These are phyloP conservation scores for Curvularia verruculosa DNA, from an alignment of 2,329 filamentous ascomycete genomes.

Conservation along the genomic window DNA sequence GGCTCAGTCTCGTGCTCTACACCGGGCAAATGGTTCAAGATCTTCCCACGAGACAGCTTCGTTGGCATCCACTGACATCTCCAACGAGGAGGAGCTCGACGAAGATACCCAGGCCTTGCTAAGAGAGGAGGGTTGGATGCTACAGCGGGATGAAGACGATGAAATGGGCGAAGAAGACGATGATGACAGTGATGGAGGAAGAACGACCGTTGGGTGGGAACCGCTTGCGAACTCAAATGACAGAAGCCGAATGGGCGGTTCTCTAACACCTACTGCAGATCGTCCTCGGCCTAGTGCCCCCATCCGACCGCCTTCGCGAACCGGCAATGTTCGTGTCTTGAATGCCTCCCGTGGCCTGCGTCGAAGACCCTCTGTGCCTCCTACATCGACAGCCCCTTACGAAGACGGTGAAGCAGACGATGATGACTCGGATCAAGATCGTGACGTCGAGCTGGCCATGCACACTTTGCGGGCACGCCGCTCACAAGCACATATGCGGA, in stretches of 20 bases:
- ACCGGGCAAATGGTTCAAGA: slow-evolving; percentile 44
- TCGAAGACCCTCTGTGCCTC: slow-evolving; percentile 46
- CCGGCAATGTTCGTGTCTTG: slow-evolving; percentile 40
- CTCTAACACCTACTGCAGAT: slow-evolving; percentile 57
- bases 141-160: slow-evolving; percentile 49
- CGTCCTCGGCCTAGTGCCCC: slow-evolving; percentile 49
- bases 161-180: slow-evolving; percentile 47
- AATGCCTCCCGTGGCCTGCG: slow-evolving; percentile 49
- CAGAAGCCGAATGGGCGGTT: slow-evolving; percentile 52
- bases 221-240: slow-evolving; percentile 54
- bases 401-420: slow-evolving; percentile 53
- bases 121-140: slow-evolving; percentile 46
- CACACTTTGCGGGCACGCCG: slow-evolving; percentile 42
- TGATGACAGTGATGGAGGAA: slow-evolving; percentile 51
- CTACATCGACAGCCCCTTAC: slow-evolving; percentile 44
- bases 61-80: slow-evolving; percentile 45
- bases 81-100: slow-evolving; percentile 47
- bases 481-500: slow-evolving; percentile 46
- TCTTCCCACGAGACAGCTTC: slow-evolving; percentile 40
- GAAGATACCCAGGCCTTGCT: slow-evolving; percentile 48
- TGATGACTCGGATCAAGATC: slow-evolving; percentile 51
- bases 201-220: slow-evolving; percentile 55
- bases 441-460: slow-evolving; percentile 47
- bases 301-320: slow-evolving; percentile 49
- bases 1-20: slow-evolving; percentile 37